These are phyloP conservation scores for Cenchrus purpureus DNA, from an alignment of 176 grass and related monocot species.

Conservation along the genomic window DNA sequence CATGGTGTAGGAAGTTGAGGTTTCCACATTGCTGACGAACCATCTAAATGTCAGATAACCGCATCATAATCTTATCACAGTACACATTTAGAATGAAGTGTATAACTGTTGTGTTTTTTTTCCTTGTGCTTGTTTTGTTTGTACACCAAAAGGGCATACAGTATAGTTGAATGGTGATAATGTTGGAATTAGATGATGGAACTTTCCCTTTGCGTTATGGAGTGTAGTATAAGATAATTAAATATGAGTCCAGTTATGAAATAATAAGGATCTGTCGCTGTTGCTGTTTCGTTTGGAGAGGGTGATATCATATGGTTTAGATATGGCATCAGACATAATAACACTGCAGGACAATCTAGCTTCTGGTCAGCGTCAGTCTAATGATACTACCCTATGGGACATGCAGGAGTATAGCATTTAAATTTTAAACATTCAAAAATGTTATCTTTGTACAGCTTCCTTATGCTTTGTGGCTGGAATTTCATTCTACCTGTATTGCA, in stretches of 20 bases:
- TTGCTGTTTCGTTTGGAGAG: not conserved
- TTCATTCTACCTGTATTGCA: not conserved
- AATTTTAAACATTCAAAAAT: not conserved
- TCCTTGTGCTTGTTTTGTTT: not conserved
- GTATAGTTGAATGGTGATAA: not conserved
- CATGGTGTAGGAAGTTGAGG: not conserved
- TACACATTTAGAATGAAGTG: not conserved
- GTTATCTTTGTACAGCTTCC: not conserved
- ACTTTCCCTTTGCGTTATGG: not conserved
- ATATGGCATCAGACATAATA: no score
- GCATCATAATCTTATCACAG: not conserved
- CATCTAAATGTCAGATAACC: not conserved
- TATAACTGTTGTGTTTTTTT: not conserved
- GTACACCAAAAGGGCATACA: not conserved
- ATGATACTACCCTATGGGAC: not conserved
- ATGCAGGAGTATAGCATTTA: not conserved
- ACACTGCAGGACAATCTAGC: not conserved
- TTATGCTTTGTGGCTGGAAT: not conserved
- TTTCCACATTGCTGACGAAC: not conserved
- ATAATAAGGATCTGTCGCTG: not conserved
- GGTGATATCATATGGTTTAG: not conserved
- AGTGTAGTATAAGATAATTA: not conserved
- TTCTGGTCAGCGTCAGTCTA: not conserved
- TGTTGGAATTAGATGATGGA: not conserved
- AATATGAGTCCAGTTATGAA: not conserved